phyloP scores from a whole-genome alignment of 2,329 filamentous ascomycete species.

The Botrytis porri region DNA sequence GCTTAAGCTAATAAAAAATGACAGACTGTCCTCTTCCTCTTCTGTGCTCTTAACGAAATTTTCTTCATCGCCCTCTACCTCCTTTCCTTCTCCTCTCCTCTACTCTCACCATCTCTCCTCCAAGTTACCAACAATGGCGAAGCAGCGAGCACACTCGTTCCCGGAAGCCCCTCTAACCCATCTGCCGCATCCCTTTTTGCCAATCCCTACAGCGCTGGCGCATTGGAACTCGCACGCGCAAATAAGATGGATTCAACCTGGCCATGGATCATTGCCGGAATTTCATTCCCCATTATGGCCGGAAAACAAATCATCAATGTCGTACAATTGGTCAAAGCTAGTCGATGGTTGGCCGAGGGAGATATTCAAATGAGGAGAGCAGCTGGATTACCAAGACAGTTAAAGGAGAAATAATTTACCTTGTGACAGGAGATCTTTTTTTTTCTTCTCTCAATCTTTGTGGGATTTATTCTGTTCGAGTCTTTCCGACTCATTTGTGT shows the following conservation, averaged over 20 bases:
- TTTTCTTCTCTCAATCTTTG: neutral
- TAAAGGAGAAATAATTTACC: slow-evolving; percentile 33
- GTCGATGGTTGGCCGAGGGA: slow-evolving; percentile 89
- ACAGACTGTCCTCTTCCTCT: slow-evolving; percentile 84
- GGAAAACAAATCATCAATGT: slow-evolving; percentile 93
- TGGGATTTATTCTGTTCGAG: slow-evolving; percentile 13
- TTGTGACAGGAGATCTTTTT: neutral
- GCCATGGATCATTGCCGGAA: slow-evolving; percentile 75
- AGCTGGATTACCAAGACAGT: slow-evolving; percentile 52
- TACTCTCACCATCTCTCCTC: slow-evolving; percentile 80
- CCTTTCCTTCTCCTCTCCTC: slow-evolving; percentile 90
- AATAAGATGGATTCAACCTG: slow-evolving; percentile 83
- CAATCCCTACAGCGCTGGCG: slow-evolving; percentile 87
- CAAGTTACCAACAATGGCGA: slow-evolving; percentile 54
- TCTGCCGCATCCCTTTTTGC: slow-evolving; percentile 73
- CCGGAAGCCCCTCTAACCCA: slow-evolving; percentile 67
- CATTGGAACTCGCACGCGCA: slow-evolving; percentile 85
- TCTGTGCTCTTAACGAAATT: slow-evolving; percentile 87
- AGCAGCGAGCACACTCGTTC: slow-evolving; percentile 53
- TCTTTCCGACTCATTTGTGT: slow-evolving; percentile 19
- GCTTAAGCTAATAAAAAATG: slow-evolving; percentile 17
- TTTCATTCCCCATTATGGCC: slow-evolving; percentile 84
- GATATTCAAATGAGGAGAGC: slow-evolving; percentile 65
- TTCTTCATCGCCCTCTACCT: slow-evolving; percentile 99
- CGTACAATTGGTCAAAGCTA: slow-evolving; percentile 89